Evolutionary conservation across 176 grass and related monocot species (phyloP).

Genomic region (Ananas comosus): DNA sequence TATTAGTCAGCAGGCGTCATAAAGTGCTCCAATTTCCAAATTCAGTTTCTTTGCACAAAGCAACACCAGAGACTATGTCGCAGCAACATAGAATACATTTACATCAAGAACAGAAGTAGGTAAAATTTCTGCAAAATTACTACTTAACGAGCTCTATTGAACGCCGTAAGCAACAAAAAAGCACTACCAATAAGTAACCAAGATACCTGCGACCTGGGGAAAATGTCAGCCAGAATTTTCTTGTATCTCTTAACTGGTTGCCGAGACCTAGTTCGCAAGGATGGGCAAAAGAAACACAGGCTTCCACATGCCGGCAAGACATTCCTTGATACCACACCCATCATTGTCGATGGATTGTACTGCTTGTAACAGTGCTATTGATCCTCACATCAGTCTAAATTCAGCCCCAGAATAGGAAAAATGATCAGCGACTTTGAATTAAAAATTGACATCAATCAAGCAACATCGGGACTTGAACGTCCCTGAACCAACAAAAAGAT

Average conservation of each 20-base stretch:
- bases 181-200: neutral
- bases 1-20: too few relatives aligned
- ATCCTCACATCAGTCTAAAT: slow-evolving; percentile 2
- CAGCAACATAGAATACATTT: too few relatives aligned
- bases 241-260: slow-evolving; percentile 86
- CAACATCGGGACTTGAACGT: neutral
- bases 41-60: too few relatives aligned
- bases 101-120: too few relatives aligned
- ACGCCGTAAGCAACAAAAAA: neutral
- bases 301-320: slow-evolving; percentile 56
- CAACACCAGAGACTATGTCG: too few relatives aligned
- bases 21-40: too few relatives aligned
- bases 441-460: neutral
- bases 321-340: slow-evolving; percentile 58
- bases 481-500: too few relatives aligned
- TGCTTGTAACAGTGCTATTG: neutral
- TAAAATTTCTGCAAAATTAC: too few relatives aligned
- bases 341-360: slow-evolving; percentile 4
- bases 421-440: neutral
- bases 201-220: slow-evolving; percentile 56
- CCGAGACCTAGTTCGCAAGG: slow-evolving; percentile 59
- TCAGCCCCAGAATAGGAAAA: neutral
- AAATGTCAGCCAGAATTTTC: slow-evolving; percentile 76
- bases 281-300: slow-evolving; percentile 73
- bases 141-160: too few relatives aligned